A percentile compares a stretch with the other conserved stretches of the same genome.
Conservation (phyloP, 345 rosid genomes). For the Lepidium didymum region DNA sequence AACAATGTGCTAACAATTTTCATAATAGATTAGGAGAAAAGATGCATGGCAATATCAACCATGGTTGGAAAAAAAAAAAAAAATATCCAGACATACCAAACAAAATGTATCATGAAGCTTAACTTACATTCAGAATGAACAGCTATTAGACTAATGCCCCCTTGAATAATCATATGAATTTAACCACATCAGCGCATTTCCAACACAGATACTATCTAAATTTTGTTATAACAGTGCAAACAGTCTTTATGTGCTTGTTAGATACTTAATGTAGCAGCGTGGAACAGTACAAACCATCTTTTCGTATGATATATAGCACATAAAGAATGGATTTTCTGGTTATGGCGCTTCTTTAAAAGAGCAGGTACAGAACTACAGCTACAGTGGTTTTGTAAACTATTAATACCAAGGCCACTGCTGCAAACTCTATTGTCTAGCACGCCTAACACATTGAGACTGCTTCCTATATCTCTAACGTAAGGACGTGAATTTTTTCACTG, state of each 20-base stretch:
- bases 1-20: neutral
- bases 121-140: neutral
- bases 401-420: neutral
- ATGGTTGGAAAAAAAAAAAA: neutral
- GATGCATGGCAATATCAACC: neutral
- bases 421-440: neutral
- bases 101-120: neutral
- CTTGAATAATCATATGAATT: neutral
- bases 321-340: neutral
- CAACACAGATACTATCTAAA: neutral
- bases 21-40: neutral
- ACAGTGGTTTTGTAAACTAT: neutral
- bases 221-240: no score
- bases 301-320: neutral
- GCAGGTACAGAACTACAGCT: neutral
- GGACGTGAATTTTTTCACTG: neutral
- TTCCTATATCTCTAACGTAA: neutral
- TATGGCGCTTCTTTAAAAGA: neutral
- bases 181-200: neutral
- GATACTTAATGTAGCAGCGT: neutral
- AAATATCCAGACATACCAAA: neutral
- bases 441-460: neutral
- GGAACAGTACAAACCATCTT: neutral
- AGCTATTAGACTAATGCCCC: neutral
- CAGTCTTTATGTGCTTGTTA: no score